Conservation (phyloP, 257 asterid genomes). For the Przewalskia tangutica region DNA sequence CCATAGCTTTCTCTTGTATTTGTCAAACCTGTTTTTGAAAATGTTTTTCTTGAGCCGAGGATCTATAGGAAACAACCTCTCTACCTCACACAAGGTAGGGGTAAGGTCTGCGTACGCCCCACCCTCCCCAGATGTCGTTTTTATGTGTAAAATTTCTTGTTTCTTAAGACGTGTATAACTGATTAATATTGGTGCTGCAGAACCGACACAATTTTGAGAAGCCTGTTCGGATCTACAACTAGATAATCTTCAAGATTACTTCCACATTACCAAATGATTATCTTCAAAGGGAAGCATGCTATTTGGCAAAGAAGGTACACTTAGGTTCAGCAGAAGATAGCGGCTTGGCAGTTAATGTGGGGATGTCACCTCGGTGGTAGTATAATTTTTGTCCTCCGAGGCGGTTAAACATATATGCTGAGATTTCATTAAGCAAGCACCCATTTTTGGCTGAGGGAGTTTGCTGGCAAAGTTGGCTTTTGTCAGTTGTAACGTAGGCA, state of each 20-base stretch:
- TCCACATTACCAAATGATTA: slow-evolving; percentile 8
- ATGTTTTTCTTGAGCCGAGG: no score
- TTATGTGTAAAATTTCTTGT: not conserved
- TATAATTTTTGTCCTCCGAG: not conserved
- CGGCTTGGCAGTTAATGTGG: not conserved
- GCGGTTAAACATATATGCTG: not conserved
- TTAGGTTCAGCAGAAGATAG: not conserved
- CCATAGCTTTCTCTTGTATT: no score
- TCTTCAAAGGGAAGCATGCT: not conserved
- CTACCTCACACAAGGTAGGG: no score
- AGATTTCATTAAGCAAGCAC: not conserved
- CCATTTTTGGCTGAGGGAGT: not conserved
- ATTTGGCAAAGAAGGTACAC: not conserved
- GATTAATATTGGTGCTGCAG: slow-evolving; percentile 28
- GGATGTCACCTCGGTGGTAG: not conserved
- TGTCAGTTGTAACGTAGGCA: slow-evolving; percentile 3
- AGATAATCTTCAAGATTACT: slow-evolving; percentile 8
- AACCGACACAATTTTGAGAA: slow-evolving; percentile 63
- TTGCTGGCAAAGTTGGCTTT: not conserved
- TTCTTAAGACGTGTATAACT: not conserved
- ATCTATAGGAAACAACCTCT: no score
- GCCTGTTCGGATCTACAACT: slow-evolving; percentile 64
- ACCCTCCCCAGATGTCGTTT: no score
- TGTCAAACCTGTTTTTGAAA: no score
- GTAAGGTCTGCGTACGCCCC: no score